Evolutionary conservation across 2,329 filamentous ascomycete genomes (phyloP).

Genomic region (Alternaria conjuncta): DNA sequence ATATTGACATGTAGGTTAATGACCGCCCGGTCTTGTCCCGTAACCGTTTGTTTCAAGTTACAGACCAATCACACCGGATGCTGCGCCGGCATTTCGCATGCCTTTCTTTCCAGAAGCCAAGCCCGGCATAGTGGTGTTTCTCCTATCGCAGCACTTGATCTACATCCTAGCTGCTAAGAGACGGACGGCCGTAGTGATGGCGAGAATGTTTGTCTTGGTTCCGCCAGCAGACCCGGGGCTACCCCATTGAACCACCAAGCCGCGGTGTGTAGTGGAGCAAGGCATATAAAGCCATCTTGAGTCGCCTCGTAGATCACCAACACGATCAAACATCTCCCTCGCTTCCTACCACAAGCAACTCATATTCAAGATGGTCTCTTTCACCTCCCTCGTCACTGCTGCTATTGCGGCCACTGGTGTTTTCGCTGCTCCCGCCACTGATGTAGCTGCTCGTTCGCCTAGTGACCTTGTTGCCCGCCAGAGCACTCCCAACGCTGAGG

Average conservation of each 20-base stretch:
- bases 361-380: constrained; percentile 36
- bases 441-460: constrained; percentile 47
- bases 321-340: constrained; percentile 15
- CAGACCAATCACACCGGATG: constrained; percentile 16
- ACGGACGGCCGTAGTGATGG: constrained; percentile 16
- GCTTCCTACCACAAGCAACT: not conserved
- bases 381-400: constrained; percentile 35
- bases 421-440: constrained; percentile 38
- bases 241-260: constrained; percentile 5
- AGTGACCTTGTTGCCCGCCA: constrained; percentile 37
- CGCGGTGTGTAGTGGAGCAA: constrained; percentile 4
- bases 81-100: not conserved
- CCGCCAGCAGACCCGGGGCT: constrained; percentile 11
- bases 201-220: constrained; percentile 21
- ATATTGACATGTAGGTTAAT: constrained; percentile 35
- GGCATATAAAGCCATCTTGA: constrained; percentile 27
- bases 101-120: constrained; percentile 19
- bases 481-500: constrained; percentile 57
- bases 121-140: constrained; percentile 22
- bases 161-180: constrained; percentile 26
- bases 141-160: constrained; percentile 18
- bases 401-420: constrained; percentile 32
- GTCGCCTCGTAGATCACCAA: constrained; percentile 17
- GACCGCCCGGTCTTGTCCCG: constrained; percentile 22
- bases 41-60: constrained; percentile 26